Percentiles rank a stretch among this genome's conserved stretches.
phyloP scores from a whole-genome alignment of 2,329 filamentous ascomycete species.

The Aspergillus glaucus region DNA sequence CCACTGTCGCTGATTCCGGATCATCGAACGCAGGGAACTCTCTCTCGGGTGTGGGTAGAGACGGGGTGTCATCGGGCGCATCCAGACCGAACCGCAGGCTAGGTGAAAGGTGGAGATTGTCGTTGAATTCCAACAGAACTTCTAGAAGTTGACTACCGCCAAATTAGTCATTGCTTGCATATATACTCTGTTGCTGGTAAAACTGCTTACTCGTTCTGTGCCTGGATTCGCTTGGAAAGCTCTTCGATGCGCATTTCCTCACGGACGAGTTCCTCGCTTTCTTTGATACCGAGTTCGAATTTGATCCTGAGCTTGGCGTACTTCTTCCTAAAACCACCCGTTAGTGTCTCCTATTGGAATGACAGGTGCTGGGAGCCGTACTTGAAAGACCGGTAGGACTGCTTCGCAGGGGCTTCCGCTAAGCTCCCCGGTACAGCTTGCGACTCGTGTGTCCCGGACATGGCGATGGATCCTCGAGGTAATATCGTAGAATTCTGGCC shows the following conservation, averaged over 20 bases:
- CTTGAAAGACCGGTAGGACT: constrained; percentile 64
- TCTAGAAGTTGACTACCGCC: constrained; percentile 72
- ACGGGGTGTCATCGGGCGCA: constrained; percentile 37
- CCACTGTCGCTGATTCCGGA: constrained; percentile 25
- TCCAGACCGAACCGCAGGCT: constrained; percentile 69
- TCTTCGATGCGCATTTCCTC: constrained; percentile 76
- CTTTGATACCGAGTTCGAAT: constrained; percentile 74
- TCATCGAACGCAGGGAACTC: constrained; percentile 29
- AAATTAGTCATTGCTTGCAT: constrained; percentile 6
- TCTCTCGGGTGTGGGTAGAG: constrained; percentile 42
- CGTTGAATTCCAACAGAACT: constrained; percentile 82
- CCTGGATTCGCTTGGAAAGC: constrained; percentile 73
- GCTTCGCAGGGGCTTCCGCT: constrained; percentile 40
- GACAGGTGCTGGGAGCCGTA: constrained; percentile 16
- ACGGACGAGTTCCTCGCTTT: constrained; percentile 57
- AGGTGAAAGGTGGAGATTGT: constrained; percentile 68
- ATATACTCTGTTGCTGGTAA: not conserved
- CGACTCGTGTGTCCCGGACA: constrained; percentile 27
- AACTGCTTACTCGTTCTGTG: constrained; percentile 78
- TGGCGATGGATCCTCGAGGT: constrained; percentile 9
- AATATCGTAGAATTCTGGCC: no score
- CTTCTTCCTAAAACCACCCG: constrained; percentile 58
- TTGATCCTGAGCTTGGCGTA: constrained; percentile 80
- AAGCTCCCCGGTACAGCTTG: constrained; percentile 24
- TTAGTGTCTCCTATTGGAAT: constrained; percentile 6